Evolutionary conservation across 1,284 basidiomycete species (phyloP), one percentile per base, ranked within the genome.

Genomic region (Trichosporon faecale): DNA sequence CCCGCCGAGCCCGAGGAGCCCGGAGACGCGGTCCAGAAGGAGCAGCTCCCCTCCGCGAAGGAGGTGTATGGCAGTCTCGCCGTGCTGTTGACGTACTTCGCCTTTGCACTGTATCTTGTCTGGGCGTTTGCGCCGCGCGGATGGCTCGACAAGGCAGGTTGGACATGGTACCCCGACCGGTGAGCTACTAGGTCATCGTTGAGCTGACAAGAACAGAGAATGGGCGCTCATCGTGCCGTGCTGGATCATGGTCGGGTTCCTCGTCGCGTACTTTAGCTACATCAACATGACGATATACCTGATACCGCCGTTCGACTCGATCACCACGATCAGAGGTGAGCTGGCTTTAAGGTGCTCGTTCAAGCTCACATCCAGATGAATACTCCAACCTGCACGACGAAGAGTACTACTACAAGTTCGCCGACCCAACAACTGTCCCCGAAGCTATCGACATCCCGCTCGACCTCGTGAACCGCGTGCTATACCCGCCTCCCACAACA

Each of bases 1-100:
- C 85, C 86, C 76, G 84, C 73, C 86, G 86, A 75, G 88, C 88
- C 78, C 0, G 52, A 29, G 16, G 89, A 89, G 12, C 86, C 90
- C 7, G 66, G 25, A 57, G 65, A 67, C 29, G 18, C 44, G 31
- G 31, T 33, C 57, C 27, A 21, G 29, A 61, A 61, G 29, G 66
- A 67, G 23, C 52, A 69, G 14, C 67, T 80, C 5, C 80, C 80
- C 0, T 76, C 73, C 2, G 69, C 79, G 0, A 80, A 78, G 65
- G 93, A 95, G 82, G 91, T 94, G 77, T 95, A 95, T 77, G 93
- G 93, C 21, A 93, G 93, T 78, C 91, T 92, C 11, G 91, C 91
- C 12, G 91, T 90, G 88, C 88, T 91, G 9, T 88, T 89, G 0
- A 94, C 92, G 0, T 91, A 88, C 71, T 83, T 94, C 37, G 82